Percentiles rank a stretch among this genome's conserved stretches.
phyloP scores from a whole-genome alignment of 306 rosid genomes.

The Medicago truncatula region DNA sequence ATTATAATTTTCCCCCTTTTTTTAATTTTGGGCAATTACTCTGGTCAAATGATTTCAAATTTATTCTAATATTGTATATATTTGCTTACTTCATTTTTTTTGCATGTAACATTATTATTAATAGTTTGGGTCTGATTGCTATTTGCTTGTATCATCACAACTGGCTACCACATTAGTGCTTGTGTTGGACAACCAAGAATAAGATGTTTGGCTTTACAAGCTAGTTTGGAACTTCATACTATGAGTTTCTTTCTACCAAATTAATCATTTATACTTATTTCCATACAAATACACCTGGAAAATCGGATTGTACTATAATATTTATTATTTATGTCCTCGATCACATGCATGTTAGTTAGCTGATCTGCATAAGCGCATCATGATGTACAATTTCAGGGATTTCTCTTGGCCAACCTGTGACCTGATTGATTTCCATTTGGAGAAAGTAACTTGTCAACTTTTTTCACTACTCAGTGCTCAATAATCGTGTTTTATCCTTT shows the following conservation, averaged over 20 bases:
- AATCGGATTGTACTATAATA: conserved; percentile 31
- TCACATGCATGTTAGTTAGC: conserved; percentile 32
- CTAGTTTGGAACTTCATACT: conserved; percentile 19
- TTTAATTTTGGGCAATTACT: conserved; percentile 6
- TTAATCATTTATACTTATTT: conserved; percentile 14
- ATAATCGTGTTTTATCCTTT: conserved; percentile 29
- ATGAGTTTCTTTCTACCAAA: conserved; percentile 16
- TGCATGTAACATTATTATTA: neutral
- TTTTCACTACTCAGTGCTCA: conserved; percentile 20
- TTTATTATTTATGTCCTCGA: conserved; percentile 32
- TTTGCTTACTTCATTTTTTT: neutral
- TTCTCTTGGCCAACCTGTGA: conserved; percentile 34
- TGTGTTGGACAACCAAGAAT: conserved; percentile 31
- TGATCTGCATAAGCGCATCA: conserved; percentile 31
- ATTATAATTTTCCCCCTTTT: conserved; percentile 22
- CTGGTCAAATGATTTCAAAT: conserved; percentile 31
- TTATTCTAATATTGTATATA: conserved; percentile 6
- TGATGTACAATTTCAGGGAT: conserved; percentile 38
- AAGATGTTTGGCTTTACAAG: neutral
- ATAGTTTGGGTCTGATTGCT: conserved; percentile 13
- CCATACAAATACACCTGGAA: conserved; percentile 17
- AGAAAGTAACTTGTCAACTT: conserved; percentile 36
- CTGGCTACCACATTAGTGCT: neutral
- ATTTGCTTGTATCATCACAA: conserved; percentile 15
- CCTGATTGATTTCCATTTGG: conserved; percentile 40